Base-by-base conservation (phyloP, 768 basidiomycete genomes). In the Amanita muscaria region DNA sequence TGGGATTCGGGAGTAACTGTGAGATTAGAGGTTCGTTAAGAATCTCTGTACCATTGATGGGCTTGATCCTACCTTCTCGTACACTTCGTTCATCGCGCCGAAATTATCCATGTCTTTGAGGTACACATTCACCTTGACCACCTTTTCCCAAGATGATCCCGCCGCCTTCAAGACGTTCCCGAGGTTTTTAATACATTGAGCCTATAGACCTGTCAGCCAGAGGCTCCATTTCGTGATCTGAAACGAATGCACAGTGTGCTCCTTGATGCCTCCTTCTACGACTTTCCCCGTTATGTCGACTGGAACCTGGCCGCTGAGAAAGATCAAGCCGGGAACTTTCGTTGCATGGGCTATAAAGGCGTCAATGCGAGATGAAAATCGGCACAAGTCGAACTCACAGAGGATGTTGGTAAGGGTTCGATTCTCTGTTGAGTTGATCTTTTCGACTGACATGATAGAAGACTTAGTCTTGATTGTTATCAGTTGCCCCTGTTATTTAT, bases 21-120 rank as follows among this genome's bases (percentile, higher is more conserved):
- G n/a, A n/a, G n/a, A n/a, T n/a, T n/a, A n/a, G n/a, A n/a, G n/a
- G 21, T 9, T 15, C 22, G 27, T 14, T 23, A 31, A 2, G n/a
- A 5, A 10, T 9, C 30, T 22, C 16, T n/a, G n/a, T n/a, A n/a
- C n/a, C n/a, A n/a, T n/a, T n/a, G n/a, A n/a, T 29, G 29, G 21
- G 16, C 8, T 29, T 1, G 14, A n/a, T 5, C 31, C 58, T 35
- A 73, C 77, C 65, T 74, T 67, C 44, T 67, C 73, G 51, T 80
- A 80, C 12, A 71, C 62, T 50, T 74, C 72, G 50, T 80, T 81
- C 73, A 78, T 74, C 2, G 65, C 63, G 12, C 58, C 57, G 43
- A 76, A 81, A 49, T 78, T 64, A 40, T 71, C 65, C 76, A 79
- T 80, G 52, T 75, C 58, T 52, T 77, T 79, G 50, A 80, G 59